phyloP scores from a whole-genome alignment of 2,329 filamentous ascomycete genomes.

The Chalara sp. region DNA sequence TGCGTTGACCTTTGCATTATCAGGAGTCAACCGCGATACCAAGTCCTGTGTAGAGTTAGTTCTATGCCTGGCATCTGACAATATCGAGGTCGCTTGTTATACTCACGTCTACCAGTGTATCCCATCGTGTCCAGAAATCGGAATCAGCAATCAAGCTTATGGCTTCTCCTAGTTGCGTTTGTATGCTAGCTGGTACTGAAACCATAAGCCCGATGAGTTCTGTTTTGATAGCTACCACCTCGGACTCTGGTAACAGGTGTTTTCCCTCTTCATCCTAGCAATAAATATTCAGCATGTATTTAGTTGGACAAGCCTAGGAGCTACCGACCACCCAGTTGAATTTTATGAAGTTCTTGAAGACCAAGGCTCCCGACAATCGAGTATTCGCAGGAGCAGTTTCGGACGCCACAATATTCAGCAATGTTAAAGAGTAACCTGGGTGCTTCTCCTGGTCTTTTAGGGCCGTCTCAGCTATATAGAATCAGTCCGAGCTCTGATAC shows the following conservation, averaged over 20 bases:
- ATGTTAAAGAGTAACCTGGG: slow-evolving; percentile 77
- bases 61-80: neutral
- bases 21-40: slow-evolving; percentile 75
- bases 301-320: neutral
- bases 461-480: slow-evolving; percentile 64
- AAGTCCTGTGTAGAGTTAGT: slow-evolving; percentile 55
- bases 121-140: slow-evolving; percentile 94
- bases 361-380: slow-evolving; percentile 79
- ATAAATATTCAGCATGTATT: slow-evolving; percentile 5
- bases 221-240: slow-evolving; percentile 86
- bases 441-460: slow-evolving; percentile 75
- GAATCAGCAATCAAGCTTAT: slow-evolving; percentile 97
- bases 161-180: slow-evolving; percentile 90
- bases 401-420: slow-evolving; percentile 86
- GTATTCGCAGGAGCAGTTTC: slow-evolving; percentile 67
- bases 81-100: neutral
- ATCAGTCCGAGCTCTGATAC: slow-evolving; percentile 10
- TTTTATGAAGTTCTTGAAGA: slow-evolving; percentile 98
- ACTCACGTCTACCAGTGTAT: slow-evolving; percentile 79
- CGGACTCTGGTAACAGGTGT: slow-evolving; percentile 77
- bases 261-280: slow-evolving; percentile 78
- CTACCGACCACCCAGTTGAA: slow-evolving; percentile 75
- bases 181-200: slow-evolving; percentile 76
- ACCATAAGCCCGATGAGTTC: slow-evolving; percentile 98
- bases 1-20: slow-evolving; percentile 79